phyloP scores from a whole-genome alignment of 148 eudicot genomes.

The Beta vulgaris region DNA sequence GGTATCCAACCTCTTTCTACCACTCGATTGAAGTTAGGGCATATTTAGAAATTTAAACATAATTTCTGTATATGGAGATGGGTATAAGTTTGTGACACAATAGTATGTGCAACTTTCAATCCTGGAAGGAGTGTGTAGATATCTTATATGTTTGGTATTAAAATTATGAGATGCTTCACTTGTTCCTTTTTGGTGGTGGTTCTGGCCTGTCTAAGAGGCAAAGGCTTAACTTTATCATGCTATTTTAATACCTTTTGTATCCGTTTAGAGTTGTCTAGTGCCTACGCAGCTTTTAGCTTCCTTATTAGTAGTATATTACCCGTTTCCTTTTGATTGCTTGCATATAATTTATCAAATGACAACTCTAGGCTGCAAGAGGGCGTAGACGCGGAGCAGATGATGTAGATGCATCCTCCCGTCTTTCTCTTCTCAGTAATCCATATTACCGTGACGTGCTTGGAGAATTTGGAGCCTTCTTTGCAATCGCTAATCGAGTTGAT shows the following conservation, averaged over 20 bases:
- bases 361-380: constrained; percentile 64
- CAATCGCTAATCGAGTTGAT: constrained; percentile 77
- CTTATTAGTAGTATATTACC: not conserved
- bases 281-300: not conserved
- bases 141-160: not conserved
- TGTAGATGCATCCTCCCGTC: constrained; percentile 86
- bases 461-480: constrained; percentile 84
- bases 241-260: not conserved
- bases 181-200: not conserved
- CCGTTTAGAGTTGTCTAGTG: not conserved
- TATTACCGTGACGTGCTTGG: constrained; percentile 78
- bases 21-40: no score
- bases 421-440: constrained; percentile 57
- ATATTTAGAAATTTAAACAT: no score
- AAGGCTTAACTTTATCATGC: not conserved
- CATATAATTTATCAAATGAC: not conserved
- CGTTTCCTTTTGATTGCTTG: not conserved
- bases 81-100: no score
- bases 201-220: not conserved
- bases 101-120: no score
- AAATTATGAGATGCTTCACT: not conserved
- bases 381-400: constrained; percentile 78
- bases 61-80: no score
- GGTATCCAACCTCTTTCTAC: no score
- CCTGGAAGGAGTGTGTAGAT: no score